Evolutionary conservation across 106 monocot genomes (phyloP).

Genomic region (Acorus calamus): DNA sequence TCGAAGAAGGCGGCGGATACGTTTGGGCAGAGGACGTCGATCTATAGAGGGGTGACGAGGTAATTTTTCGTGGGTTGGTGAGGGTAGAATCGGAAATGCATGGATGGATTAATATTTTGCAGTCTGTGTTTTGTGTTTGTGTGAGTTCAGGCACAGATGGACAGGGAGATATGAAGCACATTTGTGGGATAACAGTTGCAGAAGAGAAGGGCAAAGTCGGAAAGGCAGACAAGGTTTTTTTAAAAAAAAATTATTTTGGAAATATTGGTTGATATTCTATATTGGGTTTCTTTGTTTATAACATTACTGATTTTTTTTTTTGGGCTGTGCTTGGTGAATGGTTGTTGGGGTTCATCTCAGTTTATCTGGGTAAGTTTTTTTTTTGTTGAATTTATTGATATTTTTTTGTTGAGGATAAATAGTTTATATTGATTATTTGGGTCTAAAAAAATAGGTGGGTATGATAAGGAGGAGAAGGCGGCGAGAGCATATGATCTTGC

Average conservation of each 20-base stretch:
- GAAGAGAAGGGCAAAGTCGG: conserved; percentile 91
- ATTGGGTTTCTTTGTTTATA: background rate
- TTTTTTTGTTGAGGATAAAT: background rate
- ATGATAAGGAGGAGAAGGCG: conserved; percentile 98
- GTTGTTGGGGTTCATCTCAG: conserved; percentile 7
- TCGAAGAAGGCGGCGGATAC: conserved; percentile 38
- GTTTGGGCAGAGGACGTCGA: conserved; percentile 62
- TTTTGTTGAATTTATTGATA: background rate
- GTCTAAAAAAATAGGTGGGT: conserved; percentile 44
- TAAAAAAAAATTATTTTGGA: no score
- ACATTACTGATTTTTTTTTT: background rate
- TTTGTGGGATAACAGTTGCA: conserved; percentile 95
- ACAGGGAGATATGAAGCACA: conserved; percentile 97
- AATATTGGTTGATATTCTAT: conserved; percentile 2
- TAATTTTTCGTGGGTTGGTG: background rate
- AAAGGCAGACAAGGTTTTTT: conserved; percentile 83
- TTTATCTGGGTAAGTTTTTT: conserved; percentile 36
- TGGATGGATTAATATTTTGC: background rate
- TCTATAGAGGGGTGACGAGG: conserved; percentile 70
- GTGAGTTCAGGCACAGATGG: conserved; percentile 68
- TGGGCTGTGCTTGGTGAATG: background rate
- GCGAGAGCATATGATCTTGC: conserved; percentile 94
- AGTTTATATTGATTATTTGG: background rate
- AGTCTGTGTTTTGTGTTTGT: background rate
- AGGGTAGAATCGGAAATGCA: background rate